Percentiles rank a stretch among this genome's conserved stretches.
These are phyloP conservation scores for Effrenium voratum DNA, from an alignment of 73 alveolate species.

Conservation along the genomic window DNA sequence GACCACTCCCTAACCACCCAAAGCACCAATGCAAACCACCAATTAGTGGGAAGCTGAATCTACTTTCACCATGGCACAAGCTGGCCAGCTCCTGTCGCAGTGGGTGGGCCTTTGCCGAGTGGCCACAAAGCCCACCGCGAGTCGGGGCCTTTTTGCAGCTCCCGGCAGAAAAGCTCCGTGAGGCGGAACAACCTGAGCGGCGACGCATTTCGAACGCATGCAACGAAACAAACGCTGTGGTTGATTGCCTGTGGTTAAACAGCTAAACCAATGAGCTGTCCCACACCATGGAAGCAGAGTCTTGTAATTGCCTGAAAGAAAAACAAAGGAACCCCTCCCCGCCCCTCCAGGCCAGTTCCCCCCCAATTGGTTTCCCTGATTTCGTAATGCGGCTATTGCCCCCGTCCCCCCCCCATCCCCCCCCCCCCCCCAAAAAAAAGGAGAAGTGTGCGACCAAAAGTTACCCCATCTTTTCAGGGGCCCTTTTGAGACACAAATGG, in stretches of 20 bases:
- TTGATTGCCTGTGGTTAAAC: not conserved
- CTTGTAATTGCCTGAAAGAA: not conserved
- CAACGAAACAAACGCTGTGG: not conserved
- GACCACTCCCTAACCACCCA: not conserved
- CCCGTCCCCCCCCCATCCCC: too few species aligned
- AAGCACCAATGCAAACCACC: not conserved
- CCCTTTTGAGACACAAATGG: too few species aligned
- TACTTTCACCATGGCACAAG: not conserved
- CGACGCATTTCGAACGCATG: not conserved
- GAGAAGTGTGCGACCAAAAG: too few species aligned
- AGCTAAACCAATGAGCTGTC: not conserved
- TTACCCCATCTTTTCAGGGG: too few species aligned
- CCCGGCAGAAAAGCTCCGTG: slow-evolving; percentile 48
- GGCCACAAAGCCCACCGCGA: slow-evolving; percentile 79
- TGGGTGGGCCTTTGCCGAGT: not conserved
- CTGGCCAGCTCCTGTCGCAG: not conserved
- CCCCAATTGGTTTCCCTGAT: too few species aligned
- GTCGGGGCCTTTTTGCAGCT: not conserved
- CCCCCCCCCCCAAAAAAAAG: too few species aligned
- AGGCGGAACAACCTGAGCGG: slow-evolving; percentile 54
- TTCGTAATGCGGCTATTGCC: too few species aligned
- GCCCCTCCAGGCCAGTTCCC: too few species aligned
- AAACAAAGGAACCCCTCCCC: too few species aligned
- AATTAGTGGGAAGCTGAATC: not conserved
- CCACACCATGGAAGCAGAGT: not conserved